Evolutionary conservation across 1,284 basidiomycete species (phyloP), one percentile per base, ranked within the genome.

Genomic region (Microbotryum silenes-acaulis): DNA sequence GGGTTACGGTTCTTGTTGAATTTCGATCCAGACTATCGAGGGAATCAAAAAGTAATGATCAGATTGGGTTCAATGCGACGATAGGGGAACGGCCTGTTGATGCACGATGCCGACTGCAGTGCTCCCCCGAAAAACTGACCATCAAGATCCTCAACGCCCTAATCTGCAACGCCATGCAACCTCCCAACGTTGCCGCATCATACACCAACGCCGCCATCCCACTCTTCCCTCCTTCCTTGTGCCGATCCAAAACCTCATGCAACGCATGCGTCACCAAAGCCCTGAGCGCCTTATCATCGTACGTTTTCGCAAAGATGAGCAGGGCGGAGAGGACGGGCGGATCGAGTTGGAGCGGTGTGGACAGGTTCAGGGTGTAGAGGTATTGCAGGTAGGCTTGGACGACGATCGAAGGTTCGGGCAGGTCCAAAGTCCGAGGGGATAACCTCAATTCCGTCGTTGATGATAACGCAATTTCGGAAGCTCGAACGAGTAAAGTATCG

Each of bases 381-480:
- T 94, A 97, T 75, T 97, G 91, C 60, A 97, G 76, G 57, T 97
- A 78, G 4, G 92, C 94, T 57, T 91, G 79, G 2, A 89, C 87
- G 65, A 97, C 85, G 0, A 91, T 85, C 69, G 90, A 92, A 0
- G 91, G 86, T 73, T 97, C 92, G 1, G 91, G 88, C 21, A 97
- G 79, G 68, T 85, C 79, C 63, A 97, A 81, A 5, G 84, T 78
- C 50, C 88, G 84, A 0, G 92, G 86, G 0, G 87, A 85, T 51
- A 92, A 78, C 37, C 88, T 81, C 2, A 87, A 87, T 72, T 92
- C 89, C 18, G 21, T 33, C 47, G 59, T 46, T n/a, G 53, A 20
- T 12, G 29, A 25, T 14, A 48, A n/a, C 16, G 50, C 33, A 31
- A 50, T 37, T n/a, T 20, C 18, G 31, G 31, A n/a, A 27, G 10